phyloP scores from a whole-genome alignment of 2,329 filamentous ascomycete genomes.

The Sclerotinia minor region DNA sequence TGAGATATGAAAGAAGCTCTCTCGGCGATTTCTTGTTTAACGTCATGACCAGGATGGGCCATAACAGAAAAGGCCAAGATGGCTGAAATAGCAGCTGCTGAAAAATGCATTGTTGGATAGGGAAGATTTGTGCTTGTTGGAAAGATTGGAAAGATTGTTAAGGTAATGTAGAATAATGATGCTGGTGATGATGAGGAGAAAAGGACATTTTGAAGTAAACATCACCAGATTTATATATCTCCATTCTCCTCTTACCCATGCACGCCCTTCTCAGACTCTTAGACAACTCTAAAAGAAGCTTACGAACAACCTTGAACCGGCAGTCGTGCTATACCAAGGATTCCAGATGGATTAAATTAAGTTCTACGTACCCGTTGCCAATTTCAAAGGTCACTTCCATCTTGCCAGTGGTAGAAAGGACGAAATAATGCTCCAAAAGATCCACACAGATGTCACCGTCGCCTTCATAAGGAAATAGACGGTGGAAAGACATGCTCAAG shows the following conservation, averaged over 20 bases:
- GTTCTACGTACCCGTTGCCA: slow-evolving; percentile 2
- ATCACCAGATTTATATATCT: not conserved
- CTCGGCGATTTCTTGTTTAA: slow-evolving; percentile 42
- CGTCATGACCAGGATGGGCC: slow-evolving; percentile 46
- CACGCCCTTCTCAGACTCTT: not conserved
- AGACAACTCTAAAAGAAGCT: not conserved
- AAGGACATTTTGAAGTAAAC: not conserved
- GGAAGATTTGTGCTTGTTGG: not conserved
- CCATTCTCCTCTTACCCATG: not conserved
- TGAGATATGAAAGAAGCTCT: slow-evolving; percentile 43
- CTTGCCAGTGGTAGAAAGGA: not conserved
- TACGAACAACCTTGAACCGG: slow-evolving; percentile 2
- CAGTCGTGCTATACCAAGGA: not conserved
- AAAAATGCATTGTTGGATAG: not conserved
- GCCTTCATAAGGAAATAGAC: not conserved
- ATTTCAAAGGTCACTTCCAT: not conserved
- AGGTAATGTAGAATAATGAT: not conserved
- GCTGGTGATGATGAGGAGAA: not conserved
- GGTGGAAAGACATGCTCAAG: not conserved
- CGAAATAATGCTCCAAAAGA: no score
- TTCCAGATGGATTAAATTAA: not conserved
- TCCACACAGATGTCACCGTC: not conserved
- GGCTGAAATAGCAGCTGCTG: not conserved
- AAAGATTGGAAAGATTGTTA: not conserved
- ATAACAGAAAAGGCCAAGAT: not conserved